Conservation (phyloP, 805 yeast species). For the Candida xyloterini region DNA sequence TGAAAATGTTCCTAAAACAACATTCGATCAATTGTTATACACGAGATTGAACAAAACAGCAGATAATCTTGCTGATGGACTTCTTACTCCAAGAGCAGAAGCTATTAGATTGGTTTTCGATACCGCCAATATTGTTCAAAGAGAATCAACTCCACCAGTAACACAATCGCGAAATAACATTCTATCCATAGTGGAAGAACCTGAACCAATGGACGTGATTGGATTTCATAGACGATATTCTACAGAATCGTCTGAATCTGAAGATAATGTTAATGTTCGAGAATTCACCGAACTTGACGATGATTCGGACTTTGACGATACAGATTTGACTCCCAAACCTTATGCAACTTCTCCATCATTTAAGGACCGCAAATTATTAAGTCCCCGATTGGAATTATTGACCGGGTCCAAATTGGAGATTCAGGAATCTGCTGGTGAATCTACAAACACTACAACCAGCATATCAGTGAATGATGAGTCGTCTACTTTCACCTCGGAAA, state of each 20-base stretch:
- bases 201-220: constrained; percentile 19
- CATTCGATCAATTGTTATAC: constrained; percentile 28
- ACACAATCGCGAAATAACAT: constrained; percentile 3
- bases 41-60: constrained; percentile 29
- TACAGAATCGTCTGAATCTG: constrained; percentile 22
- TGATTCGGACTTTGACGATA: constrained; percentile 20
- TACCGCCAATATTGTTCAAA: constrained; percentile 33
- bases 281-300: constrained; percentile 24
- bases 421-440: constrained; percentile 12
- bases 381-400: constrained; percentile 1
- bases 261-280: constrained; percentile 21
- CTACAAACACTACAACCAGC: constrained; percentile 9
- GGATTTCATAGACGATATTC: constrained; percentile 3
- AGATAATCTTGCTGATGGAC: constrained; percentile 23
- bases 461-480: constrained; percentile 12
- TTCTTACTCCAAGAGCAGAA: constrained; percentile 37
- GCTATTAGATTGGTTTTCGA: constrained; percentile 38
- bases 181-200: constrained; percentile 17
- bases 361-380: constrained; percentile 6
- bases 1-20: constrained; percentile 30
- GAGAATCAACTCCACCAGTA: constrained; percentile 22
- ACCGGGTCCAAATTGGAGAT: constrained; percentile 2
- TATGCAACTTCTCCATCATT: constrained; percentile 17
- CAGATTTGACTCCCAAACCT: constrained; percentile 10
- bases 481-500: constrained; percentile 25